phyloP scores from a whole-genome alignment of 2,329 filamentous ascomycete genomes.

The Dendrostoma leiphaemia region DNA sequence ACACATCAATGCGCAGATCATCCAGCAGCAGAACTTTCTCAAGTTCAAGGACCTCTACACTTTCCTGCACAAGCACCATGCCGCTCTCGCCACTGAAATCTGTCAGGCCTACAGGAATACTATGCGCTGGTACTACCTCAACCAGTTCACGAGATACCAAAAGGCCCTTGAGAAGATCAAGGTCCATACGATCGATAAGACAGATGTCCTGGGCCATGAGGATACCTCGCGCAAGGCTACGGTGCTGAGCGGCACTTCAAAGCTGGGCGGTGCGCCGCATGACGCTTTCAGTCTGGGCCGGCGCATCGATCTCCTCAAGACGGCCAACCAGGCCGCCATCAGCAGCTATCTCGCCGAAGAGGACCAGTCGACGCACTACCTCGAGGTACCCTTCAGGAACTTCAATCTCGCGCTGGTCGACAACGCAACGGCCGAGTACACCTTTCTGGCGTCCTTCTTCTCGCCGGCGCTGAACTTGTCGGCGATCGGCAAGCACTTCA shows the following conservation, averaged over 20 bases:
- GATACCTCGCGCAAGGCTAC: slow-evolving; percentile 64
- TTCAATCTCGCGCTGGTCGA: slow-evolving; percentile 94
- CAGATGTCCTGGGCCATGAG: slow-evolving; percentile 80
- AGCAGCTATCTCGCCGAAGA: slow-evolving; percentile 91
- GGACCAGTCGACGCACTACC: slow-evolving; percentile 78
- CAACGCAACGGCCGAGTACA: slow-evolving; percentile 92
- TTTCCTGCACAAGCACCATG: slow-evolving; percentile 81
- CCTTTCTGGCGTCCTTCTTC: slow-evolving; percentile 90
- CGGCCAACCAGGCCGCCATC: slow-evolving; percentile 70
- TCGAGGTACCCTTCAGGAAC: slow-evolving; percentile 88
- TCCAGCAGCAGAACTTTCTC: slow-evolving; percentile 89
- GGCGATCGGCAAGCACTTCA: slow-evolving; percentile 77
- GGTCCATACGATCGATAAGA: slow-evolving; percentile 77
- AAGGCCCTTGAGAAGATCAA: slow-evolving; percentile 81
- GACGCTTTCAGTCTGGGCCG: slow-evolving; percentile 89
- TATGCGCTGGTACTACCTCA: slow-evolving; percentile 97
- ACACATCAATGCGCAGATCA: slow-evolving; percentile 94
- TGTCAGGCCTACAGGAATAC: slow-evolving; percentile 94
- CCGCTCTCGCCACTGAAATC: slow-evolving; percentile 84
- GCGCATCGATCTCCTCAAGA: slow-evolving; percentile 77
- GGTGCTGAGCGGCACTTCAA: slow-evolving; percentile 48
- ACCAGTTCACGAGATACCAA: slow-evolving; percentile 86
- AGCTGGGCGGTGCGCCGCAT: slow-evolving; percentile 59
- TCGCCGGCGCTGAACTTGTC: slow-evolving; percentile 72
- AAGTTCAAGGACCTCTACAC: slow-evolving; percentile 84